Evolutionary conservation across 306 rosid species (phyloP).

Genomic region (Prunus kanzakura): DNA sequence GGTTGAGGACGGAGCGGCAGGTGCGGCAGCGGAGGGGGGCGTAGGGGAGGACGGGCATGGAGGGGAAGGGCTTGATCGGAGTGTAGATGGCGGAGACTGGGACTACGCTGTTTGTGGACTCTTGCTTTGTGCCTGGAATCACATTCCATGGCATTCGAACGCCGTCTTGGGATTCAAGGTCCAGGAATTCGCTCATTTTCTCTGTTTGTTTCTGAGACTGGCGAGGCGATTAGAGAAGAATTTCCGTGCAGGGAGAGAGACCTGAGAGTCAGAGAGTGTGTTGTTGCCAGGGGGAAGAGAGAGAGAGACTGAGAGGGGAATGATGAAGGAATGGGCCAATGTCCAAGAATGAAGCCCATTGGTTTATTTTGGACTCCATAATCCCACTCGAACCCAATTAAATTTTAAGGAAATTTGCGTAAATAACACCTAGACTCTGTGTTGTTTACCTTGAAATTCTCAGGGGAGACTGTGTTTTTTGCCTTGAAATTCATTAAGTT

Average conservation of each 20-base stretch:
- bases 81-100: constrained; percentile 85
- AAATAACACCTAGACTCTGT: too few species aligned
- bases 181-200: constrained; percentile 78
- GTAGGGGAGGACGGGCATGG: constrained; percentile 71
- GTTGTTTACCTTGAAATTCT: too few species aligned
- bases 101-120: constrained; percentile 57
- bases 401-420: too few species aligned
- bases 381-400: background rate
- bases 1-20: constrained; percentile 87
- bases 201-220: too few species aligned
- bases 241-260: background rate
- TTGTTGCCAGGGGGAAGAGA: background rate
- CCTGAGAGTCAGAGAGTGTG: background rate
- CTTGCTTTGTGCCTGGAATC: constrained; percentile 83
- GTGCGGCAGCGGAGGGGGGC: constrained; percentile 85
- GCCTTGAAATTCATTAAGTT: too few species aligned
- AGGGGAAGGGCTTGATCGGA: constrained; percentile 70
- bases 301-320: background rate
- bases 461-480: too few species aligned
- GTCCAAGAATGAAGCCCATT: background rate
- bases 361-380: background rate
- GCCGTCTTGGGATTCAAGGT: constrained; percentile 90
- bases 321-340: background rate
- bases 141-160: constrained; percentile 99
- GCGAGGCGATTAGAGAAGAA: background rate